Base-by-base conservation (phyloP, 2,329 filamentous ascomycete genomes). In the Pyricularia pennisetigena region DNA sequence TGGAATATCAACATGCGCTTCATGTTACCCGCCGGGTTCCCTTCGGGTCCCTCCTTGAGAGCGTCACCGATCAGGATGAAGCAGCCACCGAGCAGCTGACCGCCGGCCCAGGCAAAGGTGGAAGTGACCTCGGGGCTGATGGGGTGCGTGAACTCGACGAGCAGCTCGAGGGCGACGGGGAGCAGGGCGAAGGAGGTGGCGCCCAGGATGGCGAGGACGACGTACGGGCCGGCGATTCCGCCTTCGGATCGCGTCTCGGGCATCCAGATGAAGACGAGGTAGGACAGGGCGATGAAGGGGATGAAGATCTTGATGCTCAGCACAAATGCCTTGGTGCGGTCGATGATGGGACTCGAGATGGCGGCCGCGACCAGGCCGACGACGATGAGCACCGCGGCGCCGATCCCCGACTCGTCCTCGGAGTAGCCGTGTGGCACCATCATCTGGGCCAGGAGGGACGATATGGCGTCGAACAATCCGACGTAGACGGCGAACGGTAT, bases 401-500 rank as follows among this genome's bases (percentile, higher is more conserved):
- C 93, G 74, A 98, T 94, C 41, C 95, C 95, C 26, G 94, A 92
- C 68, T 97, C 85, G 71, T 90, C 90, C 76, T 97, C 90, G 69
- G 82, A 85, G 84, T 93, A 97, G 74, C 88, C 91, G 79, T 97
- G 94, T 0, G 95, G 95, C 57, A 86, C 82, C 71, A 98, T 86
- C 76, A 98, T 92, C 76, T 97, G 94, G 80, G 94, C 97, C 10
- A 98, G 84, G 1, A 98, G 86, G 1, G 91, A 91, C 66, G 93
- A 96, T 72, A 94, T 82, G 72, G 90, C 90, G 83, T 98, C 98
- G 88, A 99, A 99, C 81, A 95, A 90, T 73, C 91, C 93, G 70
- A 97, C 92, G 78, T 93, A 97, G 73, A 94, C 79, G 71, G 86
- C 81, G 79, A 94, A 98, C n/a, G 94, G 90, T 69, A 94, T 74